Base-by-base conservation (phyloP, 2,329 filamentous ascomycete genomes). In the Huntiella bhutanensis region DNA sequence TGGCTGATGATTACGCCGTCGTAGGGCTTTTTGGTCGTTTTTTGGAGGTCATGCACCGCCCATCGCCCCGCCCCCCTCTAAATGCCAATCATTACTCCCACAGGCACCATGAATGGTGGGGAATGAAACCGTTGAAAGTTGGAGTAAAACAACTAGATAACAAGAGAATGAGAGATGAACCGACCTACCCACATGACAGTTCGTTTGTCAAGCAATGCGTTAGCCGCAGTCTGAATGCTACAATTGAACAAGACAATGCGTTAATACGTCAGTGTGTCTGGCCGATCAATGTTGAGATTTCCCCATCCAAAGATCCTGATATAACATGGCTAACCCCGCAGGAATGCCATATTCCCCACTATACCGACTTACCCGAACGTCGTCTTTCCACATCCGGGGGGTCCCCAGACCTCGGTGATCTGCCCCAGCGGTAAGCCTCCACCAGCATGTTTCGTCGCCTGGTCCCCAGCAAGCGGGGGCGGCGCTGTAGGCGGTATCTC, bases 371-470 rank as follows among this genome's bases (percentile, higher is more conserved):
- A 88, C 82, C 79, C 82, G 54, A 95, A 65, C 10, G 80, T 70
- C 3, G 85, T 93, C 67, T 93, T 95, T 28, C 87, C 88, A 19
- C 74, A 74, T 1, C 86, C 87, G 6, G 84, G 80, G 8, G 87
- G 85, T 0, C 88, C 88, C 72, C 83, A 93, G 43, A 94, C 64
- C 60, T 96, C 88, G 3, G 82, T 82, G 37, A 94, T 69, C 58
- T 85, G 82, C 11, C 86, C 84, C 48, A 77, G 74, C 50, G 71
- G 71, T 41, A 93, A 66, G 3, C 85, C 86, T 13, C 71, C 69
- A 46, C 51, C 52, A 7, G 43, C 46, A 28, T 28, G 12, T 3
- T 6, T 40, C 22, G 22, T 28, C 22, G 22, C 22, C 22, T 28
- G 22, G 22, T 6, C 22, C 22, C 22, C 22, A 28, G 22, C 7